Base-by-base conservation (phyloP, 2,329 filamentous ascomycete genomes). In the Ophiostoma sp. region DNA sequence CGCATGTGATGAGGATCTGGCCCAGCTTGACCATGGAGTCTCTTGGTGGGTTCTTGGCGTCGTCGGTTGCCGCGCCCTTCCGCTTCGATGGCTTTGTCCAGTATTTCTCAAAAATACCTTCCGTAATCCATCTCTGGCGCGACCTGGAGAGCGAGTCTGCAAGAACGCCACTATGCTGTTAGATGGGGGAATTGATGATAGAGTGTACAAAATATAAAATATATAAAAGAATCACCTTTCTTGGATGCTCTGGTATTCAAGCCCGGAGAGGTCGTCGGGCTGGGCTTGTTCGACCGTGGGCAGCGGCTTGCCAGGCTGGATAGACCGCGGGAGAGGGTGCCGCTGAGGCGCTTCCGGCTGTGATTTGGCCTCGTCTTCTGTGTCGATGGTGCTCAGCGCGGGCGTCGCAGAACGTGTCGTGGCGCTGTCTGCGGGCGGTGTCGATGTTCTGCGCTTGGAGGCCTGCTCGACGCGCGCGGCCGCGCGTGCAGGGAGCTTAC, bases 61-160 rank as follows among this genome's bases (percentile, higher is more conserved):
- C 86, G 74, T 89, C 88, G 69, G 85, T 84, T 33, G 87, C 78
- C 2, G 86, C 85, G 62, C 89, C 87, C 77, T 90, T 91, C 73
- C 86, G 86, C 79, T 90, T 90, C 60, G 82, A 82, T 3, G 90
- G 89, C 76, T 93, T 93, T 10, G 88, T 86, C 90, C 90, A 93
- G 78, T 90, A 93, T 75, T 88, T 90, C 74, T 92, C 89, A 75
- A 93, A 92, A 67, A 93, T 84, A 39, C 89, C 89, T 74, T 90
- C 87, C 76, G 82, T 85, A 33, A 90, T 85, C 90, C 90, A 93
- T 84, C 85, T 87, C 71, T 89, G 84, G 71, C 90, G 88, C 75
- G 92, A 95, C 76, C 90, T 85, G 67, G 86, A 81, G 35, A 95
- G 83, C 1, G 91, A 92, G 74, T 93, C 89, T 75, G 86, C 84